Evolutionary conservation across 441 rosid genomes (phyloP).

Genomic region (Adansonia grandidieri): DNA sequence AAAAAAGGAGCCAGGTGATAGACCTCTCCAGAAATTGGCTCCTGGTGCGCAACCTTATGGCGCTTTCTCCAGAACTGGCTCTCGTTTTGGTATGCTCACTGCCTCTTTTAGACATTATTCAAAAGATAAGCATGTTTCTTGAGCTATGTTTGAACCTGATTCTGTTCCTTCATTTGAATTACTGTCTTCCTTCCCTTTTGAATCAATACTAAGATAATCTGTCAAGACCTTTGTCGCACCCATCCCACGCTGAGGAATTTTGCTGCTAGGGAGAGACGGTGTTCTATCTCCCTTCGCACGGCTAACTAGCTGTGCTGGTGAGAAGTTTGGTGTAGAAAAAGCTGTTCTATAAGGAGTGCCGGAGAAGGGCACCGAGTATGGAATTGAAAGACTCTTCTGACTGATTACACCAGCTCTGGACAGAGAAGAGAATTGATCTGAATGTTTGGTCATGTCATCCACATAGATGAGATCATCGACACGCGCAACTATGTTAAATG

Average conservation of each 20-base stretch:
- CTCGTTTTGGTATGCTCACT: slow-evolving; percentile 29
- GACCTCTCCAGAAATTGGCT: background rate
- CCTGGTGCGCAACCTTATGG: background rate
- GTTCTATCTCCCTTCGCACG: slow-evolving; percentile 61
- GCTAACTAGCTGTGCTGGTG: slow-evolving; percentile 54
- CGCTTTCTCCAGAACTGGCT: slow-evolving; percentile 24
- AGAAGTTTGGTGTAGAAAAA: slow-evolving; percentile 72
- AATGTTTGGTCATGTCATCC: slow-evolving; percentile 79
- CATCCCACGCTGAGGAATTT: slow-evolving; percentile 58
- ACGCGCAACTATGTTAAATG: slow-evolving; percentile 87
- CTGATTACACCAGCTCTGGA: slow-evolving; percentile 59
- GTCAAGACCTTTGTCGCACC: slow-evolving; percentile 74
- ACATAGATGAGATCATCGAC: slow-evolving; percentile 91
- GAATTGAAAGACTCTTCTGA: slow-evolving; percentile 55
- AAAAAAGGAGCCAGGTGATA: background rate
- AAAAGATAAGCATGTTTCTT: slow-evolving; percentile 40
- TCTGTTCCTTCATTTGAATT: slow-evolving; percentile 37
- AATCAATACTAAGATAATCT: slow-evolving; percentile 60
- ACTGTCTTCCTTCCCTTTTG: slow-evolving; percentile 46
- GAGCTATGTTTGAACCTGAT: slow-evolving; percentile 27
- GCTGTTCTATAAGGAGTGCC: slow-evolving; percentile 66
- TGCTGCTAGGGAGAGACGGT: slow-evolving; percentile 50
- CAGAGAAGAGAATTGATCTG: slow-evolving; percentile 61
- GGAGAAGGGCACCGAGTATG: slow-evolving; percentile 54
- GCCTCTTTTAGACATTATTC: slow-evolving; percentile 30